Evolutionary conservation across 2,329 filamentous ascomycete species (phyloP).

Genomic region (Arachnopeziza araneosa): DNA sequence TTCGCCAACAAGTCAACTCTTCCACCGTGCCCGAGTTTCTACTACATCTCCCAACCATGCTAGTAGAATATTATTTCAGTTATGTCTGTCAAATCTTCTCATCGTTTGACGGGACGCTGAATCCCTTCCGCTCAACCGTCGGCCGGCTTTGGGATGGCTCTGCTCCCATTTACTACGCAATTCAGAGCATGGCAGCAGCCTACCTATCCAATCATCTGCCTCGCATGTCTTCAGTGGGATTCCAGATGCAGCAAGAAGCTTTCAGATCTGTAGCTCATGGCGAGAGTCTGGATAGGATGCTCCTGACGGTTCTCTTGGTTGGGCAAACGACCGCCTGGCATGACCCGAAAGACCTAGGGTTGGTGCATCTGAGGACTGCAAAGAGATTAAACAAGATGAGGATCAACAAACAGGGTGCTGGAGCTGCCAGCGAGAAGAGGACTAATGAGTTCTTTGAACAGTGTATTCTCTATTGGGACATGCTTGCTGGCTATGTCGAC

Average conservation of each 20-base stretch:
- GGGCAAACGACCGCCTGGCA: conserved; percentile 57
- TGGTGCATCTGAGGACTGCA: conserved; percentile 26
- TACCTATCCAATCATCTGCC: conserved; percentile 53
- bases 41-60: conserved; percentile 39
- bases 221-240: conserved; percentile 43
- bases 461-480: conserved; percentile 30
- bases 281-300: conserved; percentile 45
- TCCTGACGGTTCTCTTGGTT: conserved; percentile 53
- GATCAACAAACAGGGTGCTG: conserved; percentile 16
- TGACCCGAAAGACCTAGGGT: conserved; percentile 47
- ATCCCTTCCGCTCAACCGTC: conserved; percentile 55
- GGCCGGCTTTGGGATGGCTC: conserved; percentile 53
- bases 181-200: conserved; percentile 60
- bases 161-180: conserved; percentile 52
- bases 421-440: not conserved
- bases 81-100: conserved; percentile 57
- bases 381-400: conserved; percentile 24
- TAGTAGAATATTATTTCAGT: conserved; percentile 60
- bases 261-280: conserved; percentile 37
- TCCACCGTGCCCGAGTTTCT: conserved; percentile 25
- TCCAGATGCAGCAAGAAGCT: conserved; percentile 41
- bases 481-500: conserved; percentile 27
- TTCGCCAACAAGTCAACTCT: conserved; percentile 24
- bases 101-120: conserved; percentile 57
- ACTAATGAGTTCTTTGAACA: conserved; percentile 28